Evolutionary conservation across 257 asterid species (phyloP), one percentile per base, ranked within the genome.

Genomic region (Solanum medicagineum): DNA sequence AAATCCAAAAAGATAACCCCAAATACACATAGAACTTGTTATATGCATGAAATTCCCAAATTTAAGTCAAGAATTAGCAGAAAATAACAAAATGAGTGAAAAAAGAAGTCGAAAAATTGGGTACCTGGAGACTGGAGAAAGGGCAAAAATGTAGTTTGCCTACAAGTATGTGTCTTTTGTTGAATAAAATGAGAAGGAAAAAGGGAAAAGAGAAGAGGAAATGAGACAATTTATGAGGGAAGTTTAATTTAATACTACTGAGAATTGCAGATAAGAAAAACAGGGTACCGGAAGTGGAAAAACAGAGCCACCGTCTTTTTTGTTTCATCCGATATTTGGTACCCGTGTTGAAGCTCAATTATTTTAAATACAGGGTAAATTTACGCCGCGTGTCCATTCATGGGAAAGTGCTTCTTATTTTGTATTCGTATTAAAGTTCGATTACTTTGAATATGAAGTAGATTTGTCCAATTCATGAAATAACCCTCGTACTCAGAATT

Each of bases 1-100:
- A 47, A 45, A 15, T 77, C 90, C 91, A 87, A 86, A 60, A 85
- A 90, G 92, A 86, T 88, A 91, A 87, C 60, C 88, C 92, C 92
- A 90, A 90, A 87, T 55, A 87, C 45, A 49, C 3, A 75, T 6
- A 55, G 85, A 87, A 73, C 57, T 86, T 45, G 10, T 55, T 69
- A 85, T 81, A 87, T 80, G 89, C 88, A 81, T 47, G 80, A 40
- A 56, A 69, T 20, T 29, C 59, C 40, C 74, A 86, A 65, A 66
- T 70, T 24, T 77, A 84, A 57, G 32, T 74, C 12, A 79, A 4
- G n/a, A 73, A 44, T 71, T 73, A 73, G 85, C 47, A 70, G 26
- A 83, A 73, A 86, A 15, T 82, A 88, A 86, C 84, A 81, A 56
- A 49, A 53, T 19, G 56, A 68, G 55, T 7, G 5, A 8, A n/a